phyloP scores from a whole-genome alignment of 1,284 basidiomycete genomes.

The Apiotrichum akiyoshidainum region DNA sequence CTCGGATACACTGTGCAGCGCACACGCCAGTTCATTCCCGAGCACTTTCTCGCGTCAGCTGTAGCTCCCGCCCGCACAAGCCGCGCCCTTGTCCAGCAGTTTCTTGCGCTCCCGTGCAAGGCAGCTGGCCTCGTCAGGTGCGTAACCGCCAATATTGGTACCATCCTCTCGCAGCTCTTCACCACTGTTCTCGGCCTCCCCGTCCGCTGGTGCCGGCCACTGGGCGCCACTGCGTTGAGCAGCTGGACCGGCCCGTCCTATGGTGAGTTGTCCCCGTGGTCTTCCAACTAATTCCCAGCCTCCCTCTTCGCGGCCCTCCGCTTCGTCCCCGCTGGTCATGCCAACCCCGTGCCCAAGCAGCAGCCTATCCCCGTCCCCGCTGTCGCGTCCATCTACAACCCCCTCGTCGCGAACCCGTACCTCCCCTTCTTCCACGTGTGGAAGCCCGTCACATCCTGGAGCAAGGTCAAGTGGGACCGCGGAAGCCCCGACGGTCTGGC shows the following conservation, averaged over 20 bases:
- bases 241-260: slow-evolving; percentile 27
- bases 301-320: slow-evolving; percentile 69
- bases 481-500: slow-evolving; percentile 35
- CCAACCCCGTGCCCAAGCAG: slow-evolving; percentile 41
- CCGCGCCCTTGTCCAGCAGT: not conserved
- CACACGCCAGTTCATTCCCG: slow-evolving; percentile 41
- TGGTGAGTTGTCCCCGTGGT: slow-evolving; percentile 18
- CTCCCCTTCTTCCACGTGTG: slow-evolving; percentile 86
- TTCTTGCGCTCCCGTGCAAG: not conserved
- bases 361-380: slow-evolving; percentile 18
- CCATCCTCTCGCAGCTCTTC: not conserved
- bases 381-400: slow-evolving; percentile 21
- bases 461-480: slow-evolving; percentile 46
- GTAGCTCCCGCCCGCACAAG: no score
- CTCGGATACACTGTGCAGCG: slow-evolving; percentile 86
- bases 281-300: slow-evolving; percentile 50
- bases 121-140: not conserved
- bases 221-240: not conserved
- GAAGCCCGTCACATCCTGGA: slow-evolving; percentile 76
- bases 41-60: slow-evolving; percentile 23
- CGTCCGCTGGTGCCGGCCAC: not conserved
- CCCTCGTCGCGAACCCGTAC: slow-evolving; percentile 61
- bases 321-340: slow-evolving; percentile 66
- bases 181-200: slow-evolving; percentile 15
- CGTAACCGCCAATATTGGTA: not conserved